Evolutionary conservation across 495 filamentous ascomycete species (phyloP), one percentile per base, ranked within the genome.

Genomic region (Aspergillus funiculosus): DNA sequence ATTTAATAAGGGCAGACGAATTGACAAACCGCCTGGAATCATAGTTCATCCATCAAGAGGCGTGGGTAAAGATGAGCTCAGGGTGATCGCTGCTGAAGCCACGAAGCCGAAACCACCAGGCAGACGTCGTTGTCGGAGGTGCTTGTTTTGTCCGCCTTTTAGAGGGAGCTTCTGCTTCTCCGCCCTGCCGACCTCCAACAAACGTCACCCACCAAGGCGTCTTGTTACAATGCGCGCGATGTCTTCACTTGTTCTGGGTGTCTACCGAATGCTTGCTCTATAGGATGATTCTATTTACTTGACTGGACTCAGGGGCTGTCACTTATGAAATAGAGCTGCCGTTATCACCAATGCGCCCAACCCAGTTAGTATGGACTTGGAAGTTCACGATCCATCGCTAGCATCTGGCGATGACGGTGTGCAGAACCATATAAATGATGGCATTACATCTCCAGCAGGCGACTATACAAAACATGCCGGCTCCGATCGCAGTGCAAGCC

Each of bases 21-120:
- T 34, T 31, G 36, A 46, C 36, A 57, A 29, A 51, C 41, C 46
- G 50, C 54, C 44, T 59, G 55, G 61, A 65, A 54, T 69, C 68
- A 67, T 71, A 63, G 58, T 65, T 64, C 53, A 56, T 38, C 39
- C 57, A 63, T 64, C 8, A 44, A 57, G 38, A 21, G 30, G 44
- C 41, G 45, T 31, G 17, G 25, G 51, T 52, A 53, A 52, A 49
- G 42, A 37, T 32, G 43, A 51, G 54, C 52, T 50, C 51, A 56
- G 53, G 36, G 39, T 47, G 27, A 39, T 39, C 15, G 44, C 19
- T 31, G 44, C 35, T 47, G 37, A 48, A 48, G 46, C 46, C 61
- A 66, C 59, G 61, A 56, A 64, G 57, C 58, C 57, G 51, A 50
- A 50, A 52, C 30, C 21, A 38, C 45, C 40, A 53, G 51, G 46